Evolutionary conservation across 139 green algal genomes (phyloP), one percentile per base, ranked within the genome.

Genomic region (Chlorella sp.): DNA sequence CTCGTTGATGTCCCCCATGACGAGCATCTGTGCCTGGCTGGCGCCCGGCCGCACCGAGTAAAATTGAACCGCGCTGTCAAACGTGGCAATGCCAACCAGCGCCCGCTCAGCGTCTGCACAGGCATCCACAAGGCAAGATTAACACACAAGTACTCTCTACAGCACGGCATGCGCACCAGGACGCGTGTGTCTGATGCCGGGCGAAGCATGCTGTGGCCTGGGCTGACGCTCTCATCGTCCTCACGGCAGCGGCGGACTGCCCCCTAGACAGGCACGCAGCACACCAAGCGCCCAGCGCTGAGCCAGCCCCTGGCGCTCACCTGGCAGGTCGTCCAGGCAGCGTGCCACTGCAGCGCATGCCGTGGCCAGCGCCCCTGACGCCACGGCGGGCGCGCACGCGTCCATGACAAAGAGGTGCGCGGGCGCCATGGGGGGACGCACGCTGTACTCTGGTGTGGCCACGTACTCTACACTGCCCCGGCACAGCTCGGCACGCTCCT

Each of bases 321-420:
- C n/a, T n/a, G 87, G 88, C 49, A 96, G 50, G 3, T 83, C 80
- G 49, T 95, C 88, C 62, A 97, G 74, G 2, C 82, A 69, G 60
- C 59, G 55, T n/a, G 75, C 75, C 23, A 97, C 83, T 10, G 82
- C 86, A n/a, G 76, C 71, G 76, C 90, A 95, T 20, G 79, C 83
- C 5, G 86, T 86, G 5, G 83, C 76, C 3, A 86, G 89, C 32
- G 80, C 87, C 5, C 93, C 93, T 0, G 72, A 86, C 2, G 80
- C 71, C 1, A 96, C 69, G 6, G 93, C 91, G 1, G 77, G 35
- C 31, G 77, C 51, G 33, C 76, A 87, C 1, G 88, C 88, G 66
- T 97, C 92, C 34, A 97, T 89, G 22, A 96, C 64, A 80, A 97
- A 97, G 63, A 94, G 83, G 76, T 96, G 89, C 6, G 81, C 80